These are phyloP conservation scores for Teratosphaeria zuluensis DNA, from an alignment of 2,329 filamentous ascomycete species.

Conservation along the genomic window DNA sequence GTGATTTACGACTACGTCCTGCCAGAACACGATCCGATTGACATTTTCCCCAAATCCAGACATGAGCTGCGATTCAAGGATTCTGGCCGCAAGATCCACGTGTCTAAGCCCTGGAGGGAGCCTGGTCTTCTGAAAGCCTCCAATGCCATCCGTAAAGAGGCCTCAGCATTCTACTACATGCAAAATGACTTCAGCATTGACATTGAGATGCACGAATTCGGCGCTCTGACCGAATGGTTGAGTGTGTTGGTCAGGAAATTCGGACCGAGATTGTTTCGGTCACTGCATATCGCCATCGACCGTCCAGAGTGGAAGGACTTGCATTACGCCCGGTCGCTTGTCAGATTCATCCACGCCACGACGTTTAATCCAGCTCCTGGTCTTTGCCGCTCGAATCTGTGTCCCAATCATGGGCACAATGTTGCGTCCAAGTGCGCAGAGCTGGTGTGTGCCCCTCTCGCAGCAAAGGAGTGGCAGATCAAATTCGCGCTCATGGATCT, in stretches of 20 bases:
- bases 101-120: background rate
- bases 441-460: background rate
- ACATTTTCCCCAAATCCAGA: background rate
- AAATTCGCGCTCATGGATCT: background rate
- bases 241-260: background rate
- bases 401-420: background rate
- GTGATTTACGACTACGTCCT: conserved; percentile 15
- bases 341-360: background rate
- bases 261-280: background rate
- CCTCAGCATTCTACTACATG: conserved; percentile 1
- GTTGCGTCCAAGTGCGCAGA: background rate
- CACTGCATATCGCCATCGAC: background rate
- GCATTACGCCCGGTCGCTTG: background rate
- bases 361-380: background rate
- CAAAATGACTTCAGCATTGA: conserved; percentile 1
- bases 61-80: background rate
- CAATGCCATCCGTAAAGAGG: background rate
- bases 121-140: background rate
- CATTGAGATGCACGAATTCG: background rate
- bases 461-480: background rate
- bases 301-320: background rate
- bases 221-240: background rate
- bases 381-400: background rate
- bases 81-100: background rate
- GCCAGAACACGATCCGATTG: background rate